Conservation (phyloP, 2,329 filamentous ascomycete genomes). For the Hymenotorrendiella dingleyae region DNA sequence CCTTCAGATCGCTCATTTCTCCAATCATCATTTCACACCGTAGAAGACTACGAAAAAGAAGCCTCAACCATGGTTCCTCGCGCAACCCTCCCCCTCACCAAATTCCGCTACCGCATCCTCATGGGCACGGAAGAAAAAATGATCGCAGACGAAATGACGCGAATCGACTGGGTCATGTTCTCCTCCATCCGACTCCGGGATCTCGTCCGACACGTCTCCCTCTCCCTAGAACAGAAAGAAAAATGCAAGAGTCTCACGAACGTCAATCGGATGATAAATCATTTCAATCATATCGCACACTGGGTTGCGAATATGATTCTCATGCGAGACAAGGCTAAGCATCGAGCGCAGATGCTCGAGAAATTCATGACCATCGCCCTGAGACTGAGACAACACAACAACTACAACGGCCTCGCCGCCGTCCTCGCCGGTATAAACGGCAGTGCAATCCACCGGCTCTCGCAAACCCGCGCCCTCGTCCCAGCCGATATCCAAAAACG, state of each 20-base stretch:
- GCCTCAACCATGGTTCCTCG: constrained; percentile 67
- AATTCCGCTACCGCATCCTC: constrained; percentile 82
- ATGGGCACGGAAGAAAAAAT: constrained; percentile 82
- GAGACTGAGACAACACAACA: constrained; percentile 85
- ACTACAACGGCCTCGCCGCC: constrained; percentile 95
- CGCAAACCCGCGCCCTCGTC: constrained; percentile 72
- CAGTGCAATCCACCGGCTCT: constrained; percentile 75
- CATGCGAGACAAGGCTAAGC: constrained; percentile 91
- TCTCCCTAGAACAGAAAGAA: constrained; percentile 65
- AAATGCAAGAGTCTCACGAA: constrained; percentile 73
- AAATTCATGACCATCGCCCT: constrained; percentile 91
- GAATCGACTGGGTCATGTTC: constrained; percentile 98
- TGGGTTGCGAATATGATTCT: constrained; percentile 82
- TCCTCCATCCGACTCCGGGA: constrained; percentile 90
- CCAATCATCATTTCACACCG: constrained; percentile 48
- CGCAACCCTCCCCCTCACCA: constrained; percentile 65
- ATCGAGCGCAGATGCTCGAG: constrained; percentile 83
- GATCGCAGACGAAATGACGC: constrained; percentile 84
- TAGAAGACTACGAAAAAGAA: constrained; percentile 76
- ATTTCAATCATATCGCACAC: constrained; percentile 81
- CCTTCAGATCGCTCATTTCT: constrained; percentile 20
- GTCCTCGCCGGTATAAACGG: constrained; percentile 89
- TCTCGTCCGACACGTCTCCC: constrained; percentile 82
- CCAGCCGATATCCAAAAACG: constrained; percentile 68
- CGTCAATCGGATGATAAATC: constrained; percentile 88